These are phyloP conservation scores for Puccinia hordei DNA, from an alignment of 1,284 basidiomycete species.

Conservation along the genomic window DNA sequence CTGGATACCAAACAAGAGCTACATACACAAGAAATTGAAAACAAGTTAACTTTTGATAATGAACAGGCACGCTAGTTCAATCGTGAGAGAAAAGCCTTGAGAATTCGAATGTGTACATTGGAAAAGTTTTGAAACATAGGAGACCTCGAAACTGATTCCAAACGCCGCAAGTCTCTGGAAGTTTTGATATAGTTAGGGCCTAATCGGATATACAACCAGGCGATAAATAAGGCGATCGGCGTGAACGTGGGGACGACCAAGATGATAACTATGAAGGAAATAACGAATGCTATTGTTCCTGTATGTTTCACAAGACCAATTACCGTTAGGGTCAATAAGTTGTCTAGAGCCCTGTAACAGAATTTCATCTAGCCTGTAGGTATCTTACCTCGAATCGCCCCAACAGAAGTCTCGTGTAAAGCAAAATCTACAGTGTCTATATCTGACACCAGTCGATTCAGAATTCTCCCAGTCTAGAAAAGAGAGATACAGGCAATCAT, in stretches of 20 bases:
- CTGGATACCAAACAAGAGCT: conserved; percentile 50
- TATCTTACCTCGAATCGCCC: conserved; percentile 62
- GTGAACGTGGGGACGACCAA: conserved; percentile 61
- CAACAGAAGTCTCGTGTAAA: conserved; percentile 63
- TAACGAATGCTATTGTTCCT: conserved; percentile 68
- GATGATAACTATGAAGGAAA: conserved; percentile 54
- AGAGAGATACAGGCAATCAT: too few species aligned
- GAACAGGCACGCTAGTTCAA: background rate
- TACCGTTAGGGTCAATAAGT: background rate
- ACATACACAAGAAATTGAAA: background rate
- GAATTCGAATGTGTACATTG: conserved; percentile 34
- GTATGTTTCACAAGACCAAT: background rate
- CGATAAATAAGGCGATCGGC: conserved; percentile 43
- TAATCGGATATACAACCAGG: conserved; percentile 48
- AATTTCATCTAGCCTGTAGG: too few species aligned
- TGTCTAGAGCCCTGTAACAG: background rate
- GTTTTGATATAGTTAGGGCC: conserved; percentile 48
- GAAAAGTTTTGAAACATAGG: conserved; percentile 52
- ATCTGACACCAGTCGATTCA: conserved; percentile 49
- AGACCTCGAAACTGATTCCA: conserved; percentile 49
- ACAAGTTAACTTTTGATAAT: background rate
- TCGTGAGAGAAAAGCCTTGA: background rate
- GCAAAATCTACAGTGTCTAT: conserved; percentile 51
- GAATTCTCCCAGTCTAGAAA: conserved; percentile 47
- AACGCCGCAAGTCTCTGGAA: conserved; percentile 55